phyloP scores from a whole-genome alignment of 768 basidiomycete species.

The Tulasnella sp. region DNA sequence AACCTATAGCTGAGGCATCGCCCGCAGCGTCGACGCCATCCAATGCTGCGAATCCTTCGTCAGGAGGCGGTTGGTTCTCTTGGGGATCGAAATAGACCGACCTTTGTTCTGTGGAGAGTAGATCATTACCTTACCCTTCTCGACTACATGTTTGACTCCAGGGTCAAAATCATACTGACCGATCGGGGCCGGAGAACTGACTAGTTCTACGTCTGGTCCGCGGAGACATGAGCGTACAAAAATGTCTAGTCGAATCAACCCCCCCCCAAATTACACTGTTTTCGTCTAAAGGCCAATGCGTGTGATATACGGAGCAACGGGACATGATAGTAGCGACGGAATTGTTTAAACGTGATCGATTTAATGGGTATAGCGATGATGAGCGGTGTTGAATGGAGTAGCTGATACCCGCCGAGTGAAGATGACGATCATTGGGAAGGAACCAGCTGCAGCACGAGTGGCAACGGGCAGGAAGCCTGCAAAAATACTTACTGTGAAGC shows the following conservation, averaged over 20 bases:
- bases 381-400: neutral
- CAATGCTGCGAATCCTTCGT: constrained; percentile 34
- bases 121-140: neutral
- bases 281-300: neutral
- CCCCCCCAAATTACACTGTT: neutral
- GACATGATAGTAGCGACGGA: neutral
- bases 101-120: neutral
- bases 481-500: neutral
- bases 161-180: neutral
- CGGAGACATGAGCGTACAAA: neutral
- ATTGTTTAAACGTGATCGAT: neutral
- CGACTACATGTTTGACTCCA: neutral
- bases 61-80: constrained; percentile 37
- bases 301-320: neutral
- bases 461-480: neutral
- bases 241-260: neutral
- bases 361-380: neutral
- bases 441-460: neutral
- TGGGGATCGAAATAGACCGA: constrained; percentile 6
- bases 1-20: neutral
- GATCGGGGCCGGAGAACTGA: neutral
- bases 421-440: neutral
- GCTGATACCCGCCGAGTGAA: neutral
- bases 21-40: constrained; percentile 32
- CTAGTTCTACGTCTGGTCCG: neutral